Evolutionary conservation across 2,329 filamentous ascomycete species (phyloP), one percentile per base, ranked within the genome.

Genomic region (Colletotrichum eremochloae): DNA sequence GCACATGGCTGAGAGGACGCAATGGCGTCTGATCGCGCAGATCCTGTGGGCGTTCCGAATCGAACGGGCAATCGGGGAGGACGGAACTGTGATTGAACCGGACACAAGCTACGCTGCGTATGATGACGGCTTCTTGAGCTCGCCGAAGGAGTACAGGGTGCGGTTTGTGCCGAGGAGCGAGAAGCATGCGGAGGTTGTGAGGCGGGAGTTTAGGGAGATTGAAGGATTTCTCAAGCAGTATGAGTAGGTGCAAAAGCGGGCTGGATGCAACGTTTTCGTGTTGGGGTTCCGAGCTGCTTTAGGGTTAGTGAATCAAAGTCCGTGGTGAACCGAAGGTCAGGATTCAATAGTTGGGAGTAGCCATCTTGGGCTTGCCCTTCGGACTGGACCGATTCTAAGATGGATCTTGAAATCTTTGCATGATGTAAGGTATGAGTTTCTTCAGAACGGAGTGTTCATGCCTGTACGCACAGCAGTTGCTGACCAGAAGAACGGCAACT

Each of bases 1-100:
- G 15, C 84, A 88, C 68, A 79, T 89, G 6, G 84, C 85, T 2
- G 86, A 88, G 76, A 81, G 84, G 6, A 84, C 80, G 33, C 76
- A 87, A 24, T 83, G 81, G 69, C 55, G 82, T 0, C 77, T 75
- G 46, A 77, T 83, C 18, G 77, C 83, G 0, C 81, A 81, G 66
- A 63, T 85, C 0, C 73, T 89, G 0, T 89, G 87, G 87, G 86
- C 81, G 0, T 87, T 86, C 72, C 75, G 79, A 1, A 71, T 71
- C 29, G 68, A 68, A 58, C 52, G 20, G 4, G 57, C 48, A 6
- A 7, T 55, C 18, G 62, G 48, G 9, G 5, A 36, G 15, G 50
- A 64, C 3, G 62, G 62, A 4, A 33, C 12, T 18, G 4, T 31
- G 0, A n/a, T 58, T 0, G 65, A 60, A 12, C 11, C 68, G n/a